Percentiles rank a stretch among this genome's conserved stretches.
phyloP scores from a whole-genome alignment of 176 grass and related monocot genomes.

The Triticum monococcum region DNA sequence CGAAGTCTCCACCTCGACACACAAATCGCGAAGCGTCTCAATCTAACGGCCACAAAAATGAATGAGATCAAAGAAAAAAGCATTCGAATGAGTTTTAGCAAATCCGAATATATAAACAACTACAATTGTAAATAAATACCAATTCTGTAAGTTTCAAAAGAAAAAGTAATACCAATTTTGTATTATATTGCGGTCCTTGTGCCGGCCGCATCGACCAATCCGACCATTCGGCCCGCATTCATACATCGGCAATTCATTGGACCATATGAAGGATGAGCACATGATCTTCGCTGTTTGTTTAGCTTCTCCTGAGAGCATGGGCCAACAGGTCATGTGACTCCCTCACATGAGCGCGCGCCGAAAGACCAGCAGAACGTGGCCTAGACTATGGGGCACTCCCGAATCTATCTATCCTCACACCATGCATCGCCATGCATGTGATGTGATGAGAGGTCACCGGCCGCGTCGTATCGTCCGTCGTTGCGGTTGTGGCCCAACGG shows the following conservation, averaged over 20 bases:
- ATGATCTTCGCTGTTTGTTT: not conserved
- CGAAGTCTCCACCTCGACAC: no score
- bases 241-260: not conserved
- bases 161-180: no score
- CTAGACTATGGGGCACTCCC: not conserved
- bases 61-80: no score
- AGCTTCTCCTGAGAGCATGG: not conserved
- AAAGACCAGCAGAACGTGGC: constrained; percentile 28
- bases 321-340: not conserved
- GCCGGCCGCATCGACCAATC: constrained; percentile 25
- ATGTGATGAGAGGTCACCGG: not conserved
- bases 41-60: no score
- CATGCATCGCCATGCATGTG: not conserved
- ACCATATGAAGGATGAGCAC: not conserved
- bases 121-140: no score
- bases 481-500: constrained; percentile 1
- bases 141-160: no score
- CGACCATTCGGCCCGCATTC: constrained; percentile 4
- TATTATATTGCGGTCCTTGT: not conserved
- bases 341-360: constrained; percentile 39
- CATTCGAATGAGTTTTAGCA: no score
- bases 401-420: not conserved
- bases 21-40: no score
- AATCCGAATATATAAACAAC: no score
- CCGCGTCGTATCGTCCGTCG: not conserved